Percentiles rank a stretch among this genome's conserved stretches.
Conservation (phyloP, 78 protist genomes). For the Dictyostelium firmibasis region DNA sequence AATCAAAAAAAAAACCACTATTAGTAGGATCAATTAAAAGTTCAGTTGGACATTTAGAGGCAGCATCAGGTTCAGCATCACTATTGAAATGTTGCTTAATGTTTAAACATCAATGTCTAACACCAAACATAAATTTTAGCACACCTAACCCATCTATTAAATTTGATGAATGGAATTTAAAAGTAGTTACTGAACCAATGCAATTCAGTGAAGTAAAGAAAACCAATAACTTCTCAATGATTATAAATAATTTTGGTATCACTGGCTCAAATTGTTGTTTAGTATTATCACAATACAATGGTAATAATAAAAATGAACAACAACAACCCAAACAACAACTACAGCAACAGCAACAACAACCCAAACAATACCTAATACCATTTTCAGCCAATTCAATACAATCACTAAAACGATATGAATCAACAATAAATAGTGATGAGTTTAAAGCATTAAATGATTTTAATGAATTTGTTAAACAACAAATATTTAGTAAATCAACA, state of each 20-base stretch:
- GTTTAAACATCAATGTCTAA: slow-evolving; percentile 3
- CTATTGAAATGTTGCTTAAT: slow-evolving; percentile 53
- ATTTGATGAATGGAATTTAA: slow-evolving; percentile 28
- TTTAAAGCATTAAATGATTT: background rate
- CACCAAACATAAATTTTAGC: slow-evolving; percentile 6
- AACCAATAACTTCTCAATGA: background rate
- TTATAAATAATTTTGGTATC: slow-evolving; percentile 80
- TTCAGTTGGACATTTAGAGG: slow-evolving; percentile 85
- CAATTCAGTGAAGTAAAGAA: slow-evolving; percentile 25
- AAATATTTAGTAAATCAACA: background rate
- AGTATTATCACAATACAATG: background rate
- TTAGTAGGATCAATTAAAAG: slow-evolving; percentile 80
- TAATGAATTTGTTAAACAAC: slow-evolving; percentile 13
- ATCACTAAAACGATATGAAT: slow-evolving; percentile 21
- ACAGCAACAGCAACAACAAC: background rate
- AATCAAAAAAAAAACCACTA: too few species aligned
- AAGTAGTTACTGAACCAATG: slow-evolving; percentile 17
- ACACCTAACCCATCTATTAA: slow-evolving; percentile 30
- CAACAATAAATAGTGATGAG: background rate
- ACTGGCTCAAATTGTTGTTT: slow-evolving; percentile 88
- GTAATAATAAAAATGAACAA: background rate
- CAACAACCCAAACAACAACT: too few species aligned
- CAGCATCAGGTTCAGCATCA: slow-evolving; percentile 63
- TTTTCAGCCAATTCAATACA: slow-evolving; percentile 42
- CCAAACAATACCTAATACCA: slow-evolving; percentile 27